Evolutionary conservation across 192 early-diverging fungal genomes (phyloP).

Genomic region (Gigaspora rosea): DNA sequence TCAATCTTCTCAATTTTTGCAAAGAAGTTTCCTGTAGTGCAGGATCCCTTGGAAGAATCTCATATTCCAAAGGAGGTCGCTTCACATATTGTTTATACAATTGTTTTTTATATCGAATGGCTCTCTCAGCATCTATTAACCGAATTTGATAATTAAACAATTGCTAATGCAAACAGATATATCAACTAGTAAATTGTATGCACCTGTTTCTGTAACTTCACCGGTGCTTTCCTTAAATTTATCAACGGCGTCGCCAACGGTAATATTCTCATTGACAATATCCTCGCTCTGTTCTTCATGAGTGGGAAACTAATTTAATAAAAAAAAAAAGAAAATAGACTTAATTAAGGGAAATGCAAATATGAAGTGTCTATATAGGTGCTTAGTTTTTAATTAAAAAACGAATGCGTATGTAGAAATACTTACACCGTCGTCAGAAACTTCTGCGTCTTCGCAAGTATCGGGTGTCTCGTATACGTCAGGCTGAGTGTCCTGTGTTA

Average conservation of each 20-base stretch:
- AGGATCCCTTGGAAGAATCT: slow-evolving; percentile 55
- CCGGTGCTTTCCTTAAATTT: slow-evolving; percentile 58
- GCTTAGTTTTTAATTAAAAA: neutral
- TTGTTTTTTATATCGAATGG: slow-evolving; percentile 58
- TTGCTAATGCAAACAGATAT: too few relatives aligned
- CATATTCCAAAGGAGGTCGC: slow-evolving; percentile 52
- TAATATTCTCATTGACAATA: slow-evolving; percentile 55
- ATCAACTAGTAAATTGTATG: neutral
- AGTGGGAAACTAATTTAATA: slow-evolving; percentile 34
- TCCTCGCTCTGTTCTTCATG: slow-evolving; percentile 64
- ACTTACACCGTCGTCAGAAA: slow-evolving; percentile 26
- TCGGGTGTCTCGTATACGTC: slow-evolving; percentile 90
- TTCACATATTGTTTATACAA: slow-evolving; percentile 60
- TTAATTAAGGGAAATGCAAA: neutral
- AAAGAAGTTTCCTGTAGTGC: slow-evolving; percentile 67
- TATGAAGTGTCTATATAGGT: too few relatives aligned
- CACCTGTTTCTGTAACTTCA: slow-evolving; percentile 57
- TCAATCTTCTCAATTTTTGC: slow-evolving; percentile 75
- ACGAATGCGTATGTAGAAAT: neutral
- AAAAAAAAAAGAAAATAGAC: neutral
- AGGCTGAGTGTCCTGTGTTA: slow-evolving; percentile 65
- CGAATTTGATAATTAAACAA: neutral
- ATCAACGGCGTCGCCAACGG: slow-evolving; percentile 55
- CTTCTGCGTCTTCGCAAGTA: slow-evolving; percentile 35
- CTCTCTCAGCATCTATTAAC: slow-evolving; percentile 45